These are phyloP conservation scores for Trichoderma atrobrunneum DNA, from an alignment of 2,329 filamentous ascomycete genomes.

Conservation along the genomic window DNA sequence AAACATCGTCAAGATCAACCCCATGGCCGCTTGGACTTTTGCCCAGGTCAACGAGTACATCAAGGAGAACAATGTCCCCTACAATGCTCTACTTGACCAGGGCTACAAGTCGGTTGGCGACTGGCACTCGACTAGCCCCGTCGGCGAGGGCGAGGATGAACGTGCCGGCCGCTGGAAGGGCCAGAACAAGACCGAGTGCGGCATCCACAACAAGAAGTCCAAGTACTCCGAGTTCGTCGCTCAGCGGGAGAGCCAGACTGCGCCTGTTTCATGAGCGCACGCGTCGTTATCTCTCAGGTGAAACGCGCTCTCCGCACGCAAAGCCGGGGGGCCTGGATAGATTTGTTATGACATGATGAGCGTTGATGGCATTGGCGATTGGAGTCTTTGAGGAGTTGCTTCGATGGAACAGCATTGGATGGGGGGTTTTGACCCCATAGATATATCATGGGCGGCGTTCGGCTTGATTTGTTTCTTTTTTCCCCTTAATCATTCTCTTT, in stretches of 20 bases:
- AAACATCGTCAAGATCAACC: slow-evolving; percentile 95
- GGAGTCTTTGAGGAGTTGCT: slow-evolving; percentile 13
- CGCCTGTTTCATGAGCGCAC: slow-evolving; percentile 27
- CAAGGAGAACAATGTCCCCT: slow-evolving; percentile 81
- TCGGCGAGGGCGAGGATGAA: slow-evolving; percentile 90
- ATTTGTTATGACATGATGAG: slow-evolving; percentile 10
- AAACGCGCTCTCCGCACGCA: not conserved
- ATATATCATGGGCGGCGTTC: slow-evolving; percentile 18
- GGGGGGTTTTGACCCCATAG: not conserved
- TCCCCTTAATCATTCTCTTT: not conserved
- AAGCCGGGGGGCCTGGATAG: not conserved
- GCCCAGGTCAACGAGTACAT: slow-evolving; percentile 86
- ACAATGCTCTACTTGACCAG: slow-evolving; percentile 84
- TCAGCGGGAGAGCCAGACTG: slow-evolving; percentile 59
- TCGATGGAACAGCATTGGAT: not conserved
- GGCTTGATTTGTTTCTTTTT: not conserved
- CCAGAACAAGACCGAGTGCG: slow-evolving; percentile 92
- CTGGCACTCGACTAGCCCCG: slow-evolving; percentile 94
- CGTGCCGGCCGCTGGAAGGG: slow-evolving; percentile 96
- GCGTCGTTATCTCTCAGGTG: not conserved
- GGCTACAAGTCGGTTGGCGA: slow-evolving; percentile 99
- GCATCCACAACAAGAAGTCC: slow-evolving; percentile 97
- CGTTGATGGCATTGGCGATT: slow-evolving; percentile 10
- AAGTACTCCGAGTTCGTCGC: slow-evolving; percentile 83
- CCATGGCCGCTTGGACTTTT: slow-evolving; percentile 91